A percentile compares a stretch with the other conserved stretches of the same genome.
Conservation (phyloP, 1,284 basidiomycete species). For the Phellinidium pouzarii region DNA sequence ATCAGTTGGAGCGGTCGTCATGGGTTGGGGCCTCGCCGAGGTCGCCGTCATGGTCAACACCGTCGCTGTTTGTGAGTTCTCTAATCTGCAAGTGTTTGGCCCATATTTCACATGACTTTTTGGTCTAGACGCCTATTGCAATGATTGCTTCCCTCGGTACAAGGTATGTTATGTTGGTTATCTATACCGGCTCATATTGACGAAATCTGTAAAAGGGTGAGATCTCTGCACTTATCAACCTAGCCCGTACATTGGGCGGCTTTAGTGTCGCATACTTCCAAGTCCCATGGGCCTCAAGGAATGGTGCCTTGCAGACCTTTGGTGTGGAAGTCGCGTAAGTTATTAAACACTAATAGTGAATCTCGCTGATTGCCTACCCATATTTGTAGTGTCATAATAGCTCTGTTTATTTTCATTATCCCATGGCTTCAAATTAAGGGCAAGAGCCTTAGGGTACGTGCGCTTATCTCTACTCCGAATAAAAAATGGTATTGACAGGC, state of each 20-base stretch:
- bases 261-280: conserved; percentile 63
- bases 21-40: conserved; percentile 65
- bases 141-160: conserved; percentile 45
- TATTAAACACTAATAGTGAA: neutral
- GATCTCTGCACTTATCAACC: conserved; percentile 53
- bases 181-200: neutral
- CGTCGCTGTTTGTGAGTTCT: conserved; percentile 48
- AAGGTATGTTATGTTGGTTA: conserved; percentile 28
- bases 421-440: conserved; percentile 47
- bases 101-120: neutral
- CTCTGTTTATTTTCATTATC: conserved; percentile 45
- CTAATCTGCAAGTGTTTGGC: neutral
- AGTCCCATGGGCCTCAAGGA: conserved; percentile 47
- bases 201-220: conserved; percentile 35
- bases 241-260: conserved; percentile 50
- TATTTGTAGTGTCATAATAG: conserved; percentile 37
- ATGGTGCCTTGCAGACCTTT: conserved; percentile 51
- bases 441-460: conserved; percentile 35
- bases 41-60: conserved; percentile 59
- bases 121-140: conserved; percentile 34
- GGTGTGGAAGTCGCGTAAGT: conserved; percentile 52
- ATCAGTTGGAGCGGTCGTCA: conserved; percentile 46
- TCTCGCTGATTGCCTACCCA: neutral
- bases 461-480: neutral
- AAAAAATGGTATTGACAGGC: too few species aligned